Evolutionary conservation across 345 rosid genomes (phyloP), one percentile per base, ranked within the genome.

Genomic region (Brassica incana): DNA sequence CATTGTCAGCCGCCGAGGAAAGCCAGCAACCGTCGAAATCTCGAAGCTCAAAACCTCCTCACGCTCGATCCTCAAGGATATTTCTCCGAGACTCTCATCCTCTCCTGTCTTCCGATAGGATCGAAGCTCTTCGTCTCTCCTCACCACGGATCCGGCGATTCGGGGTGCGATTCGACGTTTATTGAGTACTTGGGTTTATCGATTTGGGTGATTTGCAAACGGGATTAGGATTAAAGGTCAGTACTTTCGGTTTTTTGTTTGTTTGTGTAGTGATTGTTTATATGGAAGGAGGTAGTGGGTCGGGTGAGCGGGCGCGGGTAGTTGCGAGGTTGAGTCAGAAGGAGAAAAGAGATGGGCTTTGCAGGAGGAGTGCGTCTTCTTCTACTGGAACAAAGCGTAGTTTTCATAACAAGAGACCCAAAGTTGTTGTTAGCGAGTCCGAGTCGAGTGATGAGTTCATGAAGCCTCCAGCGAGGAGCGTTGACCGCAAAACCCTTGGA

Each of bases 241-340:
- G 5, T 83, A 67, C 77, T 81, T 73, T 71, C 10, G 56, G 20
- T 14, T 3, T 5, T 5, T 50, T 14, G 10, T 5, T 5, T 50
- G 15, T 32, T 2, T 36, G 40, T 6, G 40, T 1, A 68, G 80
- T 77, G 78, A 50, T 77, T 43, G 80, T 58, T 68, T 50, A 50
- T 67, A 92, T 92, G 98, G 97, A 91, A 78, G 89, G 84, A 61
- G 84, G 88, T 64, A 82, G 93, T 87, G 90, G 94, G 83, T 91
- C 94, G 25, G 88, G 89, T 67, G 89, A 89, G 69, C 85, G 88
- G 14, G 83, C 95, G 18, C 89, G 87, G 83, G 73, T 85, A 81
- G 67, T 83, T 73, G 78, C 84, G 84, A 86, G 82, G 54, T 87
- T 89, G 86, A 87, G 85, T 80, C 89, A 85, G 38, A 88, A 86